Percentiles rank a stretch among this genome's conserved stretches.
Evolutionary conservation across 176 grass and related monocot species (phyloP).

Genomic region (Raddia distichophylla): DNA sequence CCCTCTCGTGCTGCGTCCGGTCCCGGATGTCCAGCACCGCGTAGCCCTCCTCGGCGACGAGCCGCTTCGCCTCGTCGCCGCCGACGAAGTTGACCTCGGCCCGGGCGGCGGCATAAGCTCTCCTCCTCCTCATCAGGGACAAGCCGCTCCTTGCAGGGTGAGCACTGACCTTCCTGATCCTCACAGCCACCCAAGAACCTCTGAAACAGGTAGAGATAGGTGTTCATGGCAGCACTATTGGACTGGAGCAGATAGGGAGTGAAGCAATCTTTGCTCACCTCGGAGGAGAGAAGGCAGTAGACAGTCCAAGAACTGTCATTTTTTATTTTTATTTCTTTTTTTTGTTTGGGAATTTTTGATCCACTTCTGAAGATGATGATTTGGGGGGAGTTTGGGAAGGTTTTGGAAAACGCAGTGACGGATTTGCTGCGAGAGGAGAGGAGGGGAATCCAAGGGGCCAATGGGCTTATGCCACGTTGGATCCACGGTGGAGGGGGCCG

Average conservation of each 20-base stretch:
- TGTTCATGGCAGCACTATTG: neutral
- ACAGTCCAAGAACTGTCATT: constrained; percentile 50
- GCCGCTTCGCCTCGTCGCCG: constrained; percentile 82
- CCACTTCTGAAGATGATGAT: neutral
- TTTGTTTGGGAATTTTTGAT: neutral
- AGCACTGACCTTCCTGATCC: constrained; percentile 27
- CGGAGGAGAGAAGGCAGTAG: constrained; percentile 34
- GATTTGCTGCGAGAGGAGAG: constrained; percentile 35
- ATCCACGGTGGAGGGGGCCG: constrained; percentile 25
- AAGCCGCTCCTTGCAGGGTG: neutral
- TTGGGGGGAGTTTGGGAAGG: neutral
- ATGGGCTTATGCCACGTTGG: constrained; percentile 35
- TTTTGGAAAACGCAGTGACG: constrained; percentile 8
- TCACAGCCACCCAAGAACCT: constrained; percentile 42
- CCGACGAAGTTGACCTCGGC: constrained; percentile 81
- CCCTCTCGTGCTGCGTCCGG: constrained; percentile 69
- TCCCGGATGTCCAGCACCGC: constrained; percentile 85
- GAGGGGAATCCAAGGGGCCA: constrained; percentile 42
- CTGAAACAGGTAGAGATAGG: constrained; percentile 7
- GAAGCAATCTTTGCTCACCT: constrained; percentile 23
- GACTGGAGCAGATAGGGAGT: neutral
- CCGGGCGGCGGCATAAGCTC: constrained; percentile 21
- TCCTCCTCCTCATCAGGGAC: constrained; percentile 4
- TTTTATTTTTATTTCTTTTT: neutral
- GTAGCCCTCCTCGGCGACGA: constrained; percentile 76